phyloP scores from a whole-genome alignment of 2,329 filamentous ascomycete species.

The Chlorencoelia australis region DNA sequence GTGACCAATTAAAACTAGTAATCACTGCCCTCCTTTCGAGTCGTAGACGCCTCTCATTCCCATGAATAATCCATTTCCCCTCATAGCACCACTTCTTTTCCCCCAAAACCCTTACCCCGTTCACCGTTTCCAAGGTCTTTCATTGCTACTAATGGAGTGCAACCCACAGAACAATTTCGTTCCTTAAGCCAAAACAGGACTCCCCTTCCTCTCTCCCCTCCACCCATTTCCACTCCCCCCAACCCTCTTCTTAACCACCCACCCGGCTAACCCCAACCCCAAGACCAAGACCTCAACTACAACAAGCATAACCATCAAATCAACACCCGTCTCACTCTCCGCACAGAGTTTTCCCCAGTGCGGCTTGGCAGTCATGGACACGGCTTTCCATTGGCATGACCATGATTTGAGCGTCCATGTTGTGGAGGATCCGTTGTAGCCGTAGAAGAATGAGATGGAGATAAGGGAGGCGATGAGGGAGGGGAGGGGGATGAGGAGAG shows the following conservation, averaged over 20 bases:
- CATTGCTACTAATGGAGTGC: too few species aligned
- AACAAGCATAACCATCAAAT: constrained; percentile 45
- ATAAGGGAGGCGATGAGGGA: constrained; percentile 39
- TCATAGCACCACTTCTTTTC: too few species aligned
- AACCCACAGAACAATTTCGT: too few species aligned
- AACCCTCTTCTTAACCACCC: constrained; percentile 36
- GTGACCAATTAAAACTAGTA: too few species aligned
- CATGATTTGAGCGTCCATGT: constrained; percentile 50
- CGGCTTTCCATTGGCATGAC: constrained; percentile 48
- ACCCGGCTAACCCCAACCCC: constrained; percentile 33
- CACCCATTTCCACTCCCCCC: constrained; percentile 5
- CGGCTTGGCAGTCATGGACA: constrained; percentile 43
- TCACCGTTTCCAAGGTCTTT: too few species aligned
- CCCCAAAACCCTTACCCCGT: too few species aligned
- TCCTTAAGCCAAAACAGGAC: constrained; percentile 22
- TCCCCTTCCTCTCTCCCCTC: constrained; percentile 23
- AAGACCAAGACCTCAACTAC: constrained; percentile 44
- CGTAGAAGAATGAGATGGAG: constrained; percentile 47
- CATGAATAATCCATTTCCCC: too few species aligned
- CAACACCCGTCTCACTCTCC: constrained; percentile 44
- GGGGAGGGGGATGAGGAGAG: constrained; percentile 32
- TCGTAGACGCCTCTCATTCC: too few species aligned
- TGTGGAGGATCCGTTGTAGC: constrained; percentile 40
- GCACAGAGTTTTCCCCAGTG: constrained; percentile 47
- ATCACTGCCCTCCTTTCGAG: too few species aligned